Percentiles rank a stretch among this genome's conserved stretches.
Conservation (phyloP, 176 grass and related monocot genomes). For the Otatea glauca region DNA sequence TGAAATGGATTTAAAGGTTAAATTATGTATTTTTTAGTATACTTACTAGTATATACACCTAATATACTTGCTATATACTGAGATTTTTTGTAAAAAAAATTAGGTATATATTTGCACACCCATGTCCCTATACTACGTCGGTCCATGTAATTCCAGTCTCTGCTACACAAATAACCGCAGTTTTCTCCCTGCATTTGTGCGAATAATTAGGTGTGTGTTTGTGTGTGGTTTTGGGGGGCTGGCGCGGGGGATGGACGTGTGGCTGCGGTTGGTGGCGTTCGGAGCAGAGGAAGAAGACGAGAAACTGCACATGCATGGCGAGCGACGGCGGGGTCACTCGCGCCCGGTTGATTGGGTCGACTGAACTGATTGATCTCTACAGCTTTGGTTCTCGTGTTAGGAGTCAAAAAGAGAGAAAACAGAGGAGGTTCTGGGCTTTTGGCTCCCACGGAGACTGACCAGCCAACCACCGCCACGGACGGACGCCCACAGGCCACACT, state of each 20-base stretch:
- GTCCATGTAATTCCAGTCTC: no score
- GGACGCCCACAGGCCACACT: background rate
- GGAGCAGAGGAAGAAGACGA: background rate
- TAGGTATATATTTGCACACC: no score
- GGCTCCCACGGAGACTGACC: background rate
- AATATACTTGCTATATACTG: no score
- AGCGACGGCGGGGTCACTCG: no score
- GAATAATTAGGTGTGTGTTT: background rate
- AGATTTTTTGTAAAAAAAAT: no score
- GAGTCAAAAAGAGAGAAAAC: background rate
- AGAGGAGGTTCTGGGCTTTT: background rate
- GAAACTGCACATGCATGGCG: constrained; percentile 2
- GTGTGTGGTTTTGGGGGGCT: background rate
- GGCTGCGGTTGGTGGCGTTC: constrained; percentile 13
- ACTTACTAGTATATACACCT: no score
- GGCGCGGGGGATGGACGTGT: background rate
- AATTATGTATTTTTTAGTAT: no score
- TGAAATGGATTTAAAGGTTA: no score
- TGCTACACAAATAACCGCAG: background rate
- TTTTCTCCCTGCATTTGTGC: background rate
- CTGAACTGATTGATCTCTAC: background rate
- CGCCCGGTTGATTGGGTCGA: background rate
- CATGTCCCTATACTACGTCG: no score
- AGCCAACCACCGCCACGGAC: background rate
- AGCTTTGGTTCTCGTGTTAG: background rate